Conservation (phyloP, 1,284 basidiomycete genomes). For the Pyrrhoderma noxium region DNA sequence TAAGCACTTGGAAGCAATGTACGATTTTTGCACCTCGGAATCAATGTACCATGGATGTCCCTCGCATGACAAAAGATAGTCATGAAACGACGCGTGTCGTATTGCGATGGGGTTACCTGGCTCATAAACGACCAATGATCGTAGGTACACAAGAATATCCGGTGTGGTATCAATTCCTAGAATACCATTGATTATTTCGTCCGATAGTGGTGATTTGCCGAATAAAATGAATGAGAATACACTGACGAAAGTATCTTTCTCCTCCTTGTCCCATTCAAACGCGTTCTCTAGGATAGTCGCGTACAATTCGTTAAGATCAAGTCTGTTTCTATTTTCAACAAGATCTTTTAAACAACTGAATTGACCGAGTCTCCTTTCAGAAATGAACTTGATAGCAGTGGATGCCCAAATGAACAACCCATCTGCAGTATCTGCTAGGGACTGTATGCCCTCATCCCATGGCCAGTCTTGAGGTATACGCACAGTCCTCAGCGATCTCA, state of each 20-base stretch:
- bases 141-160: not conserved
- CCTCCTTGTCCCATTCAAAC: not conserved
- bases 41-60: not conserved
- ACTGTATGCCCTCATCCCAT: not conserved
- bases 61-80: not conserved
- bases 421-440: not conserved
- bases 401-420: slow-evolving; percentile 9
- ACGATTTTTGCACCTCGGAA: not conserved
- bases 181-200: slow-evolving; percentile 2
- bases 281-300: not conserved
- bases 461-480: not conserved
- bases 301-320: not conserved
- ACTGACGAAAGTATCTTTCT: not conserved
- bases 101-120: not conserved
- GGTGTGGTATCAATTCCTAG: not conserved
- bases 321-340: not conserved
- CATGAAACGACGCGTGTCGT: not conserved
- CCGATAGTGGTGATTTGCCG: not conserved
- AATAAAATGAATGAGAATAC: not conserved
- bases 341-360: too few species aligned
- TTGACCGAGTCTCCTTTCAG: too few species aligned
- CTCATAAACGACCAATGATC: not conserved
- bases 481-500: too few species aligned
- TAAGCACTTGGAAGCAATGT: not conserved
- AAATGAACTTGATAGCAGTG: not conserved